phyloP scores from a whole-genome alignment of 345 rosid species.

The Eucalyptus sp. region DNA sequence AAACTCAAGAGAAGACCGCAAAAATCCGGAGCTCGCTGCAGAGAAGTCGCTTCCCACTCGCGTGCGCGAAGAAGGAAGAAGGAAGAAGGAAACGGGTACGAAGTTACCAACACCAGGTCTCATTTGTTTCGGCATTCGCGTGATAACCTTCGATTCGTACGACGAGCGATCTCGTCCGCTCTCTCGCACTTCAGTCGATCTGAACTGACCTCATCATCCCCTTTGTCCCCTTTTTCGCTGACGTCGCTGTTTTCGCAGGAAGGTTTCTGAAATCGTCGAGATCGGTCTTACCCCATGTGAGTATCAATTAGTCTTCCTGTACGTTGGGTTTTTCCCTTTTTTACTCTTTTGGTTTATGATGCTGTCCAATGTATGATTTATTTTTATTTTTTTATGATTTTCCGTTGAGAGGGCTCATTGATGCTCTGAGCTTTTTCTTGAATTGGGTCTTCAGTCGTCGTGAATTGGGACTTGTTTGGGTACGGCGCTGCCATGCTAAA shows the following conservation, averaged over 20 bases:
- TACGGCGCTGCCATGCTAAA: not conserved
- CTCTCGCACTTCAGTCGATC: not conserved
- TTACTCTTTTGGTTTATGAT: not conserved
- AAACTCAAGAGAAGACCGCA: not conserved
- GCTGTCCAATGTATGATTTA: not conserved
- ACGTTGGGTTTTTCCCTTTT: not conserved
- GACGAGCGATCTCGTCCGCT: not conserved
- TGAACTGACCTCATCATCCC: not conserved
- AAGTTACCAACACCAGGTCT: not conserved
- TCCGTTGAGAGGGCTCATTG: not conserved
- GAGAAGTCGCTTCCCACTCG: not conserved
- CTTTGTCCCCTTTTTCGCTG: not conserved
- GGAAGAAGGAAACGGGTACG: not conserved
- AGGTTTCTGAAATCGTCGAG: not conserved
- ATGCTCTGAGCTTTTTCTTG: not conserved
- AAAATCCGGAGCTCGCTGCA: not conserved
- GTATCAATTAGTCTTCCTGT: not conserved
- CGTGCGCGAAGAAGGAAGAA: not conserved
- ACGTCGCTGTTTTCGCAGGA: not conserved
- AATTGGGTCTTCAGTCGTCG: not conserved
- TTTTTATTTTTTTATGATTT: fast-evolving
- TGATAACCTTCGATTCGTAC: not conserved
- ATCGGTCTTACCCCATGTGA: not conserved
- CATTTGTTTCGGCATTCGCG: not conserved
- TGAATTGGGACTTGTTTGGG: not conserved